These are phyloP conservation scores for Hortaea werneckii DNA, from an alignment of 2,329 filamentous ascomycete species.

Conservation along the genomic window DNA sequence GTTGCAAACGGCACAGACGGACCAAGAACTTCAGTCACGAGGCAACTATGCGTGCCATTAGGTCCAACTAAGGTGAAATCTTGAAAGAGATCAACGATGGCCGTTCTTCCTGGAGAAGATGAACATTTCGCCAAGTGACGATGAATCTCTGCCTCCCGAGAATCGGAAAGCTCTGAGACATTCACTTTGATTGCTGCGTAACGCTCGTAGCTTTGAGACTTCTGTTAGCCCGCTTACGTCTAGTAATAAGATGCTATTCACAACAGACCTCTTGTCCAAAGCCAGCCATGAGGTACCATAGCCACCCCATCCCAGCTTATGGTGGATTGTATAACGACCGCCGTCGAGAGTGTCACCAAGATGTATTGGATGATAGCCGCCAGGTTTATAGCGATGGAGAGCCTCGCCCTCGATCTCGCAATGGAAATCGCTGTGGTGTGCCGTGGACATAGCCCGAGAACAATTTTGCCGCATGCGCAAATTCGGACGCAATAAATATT, in stretches of 20 bases:
- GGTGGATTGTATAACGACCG: neutral
- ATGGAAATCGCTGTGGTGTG: too few relatives aligned
- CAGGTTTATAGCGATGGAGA: neutral
- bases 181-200: neutral
- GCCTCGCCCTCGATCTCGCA: neutral
- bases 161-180: neutral
- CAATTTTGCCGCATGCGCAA: too few relatives aligned
- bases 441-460: too few relatives aligned
- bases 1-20: neutral
- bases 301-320: neutral
- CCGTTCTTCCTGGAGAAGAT: too few relatives aligned
- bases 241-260: too few relatives aligned
- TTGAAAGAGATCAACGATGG: too few relatives aligned
- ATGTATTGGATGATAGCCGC: slow-evolving; percentile 1
- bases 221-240: too few relatives aligned
- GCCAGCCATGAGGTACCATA: slow-evolving; percentile 1
- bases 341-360: neutral
- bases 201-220: neutral
- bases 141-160: neutral
- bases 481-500: too few relatives aligned
- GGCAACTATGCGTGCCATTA: neutral
- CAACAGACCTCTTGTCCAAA: neutral
- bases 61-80: neutral
- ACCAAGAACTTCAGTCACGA: neutral
- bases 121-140: too few relatives aligned